Percentiles rank a stretch among this genome's conserved stretches.
These are phyloP conservation scores for Platanthera zijinensis DNA, from an alignment of 106 monocot species.

Conservation along the genomic window DNA sequence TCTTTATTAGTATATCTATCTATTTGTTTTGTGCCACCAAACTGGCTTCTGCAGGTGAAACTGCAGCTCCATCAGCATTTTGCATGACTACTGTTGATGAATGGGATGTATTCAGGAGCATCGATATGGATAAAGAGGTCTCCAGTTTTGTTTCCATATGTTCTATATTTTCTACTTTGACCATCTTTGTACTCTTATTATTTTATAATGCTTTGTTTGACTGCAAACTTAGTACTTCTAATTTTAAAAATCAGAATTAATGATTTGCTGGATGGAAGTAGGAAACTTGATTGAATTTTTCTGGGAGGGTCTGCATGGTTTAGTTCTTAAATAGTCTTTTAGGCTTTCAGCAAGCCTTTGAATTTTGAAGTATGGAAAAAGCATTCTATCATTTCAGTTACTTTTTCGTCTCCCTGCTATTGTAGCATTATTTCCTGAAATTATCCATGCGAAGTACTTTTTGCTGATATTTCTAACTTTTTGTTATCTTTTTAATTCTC, in stretches of 20 bases:
- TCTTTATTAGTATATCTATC: not conserved
- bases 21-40: not conserved
- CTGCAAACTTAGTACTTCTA: no score
- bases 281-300: not conserved
- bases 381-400: no score
- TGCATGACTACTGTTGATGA: constrained; percentile 63
- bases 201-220: not conserved
- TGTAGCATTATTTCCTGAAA: no score
- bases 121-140: constrained; percentile 98
- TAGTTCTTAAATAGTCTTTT: not conserved
- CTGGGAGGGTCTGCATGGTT: not conserved
- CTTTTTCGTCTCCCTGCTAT: no score
- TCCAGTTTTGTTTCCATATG: not conserved
- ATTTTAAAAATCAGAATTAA: not conserved
- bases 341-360: no score
- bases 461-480: no score
- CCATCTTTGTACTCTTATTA: not conserved
- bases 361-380: no score
- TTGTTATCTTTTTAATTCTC: no score
- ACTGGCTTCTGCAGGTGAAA: constrained; percentile 42
- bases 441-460: no score
- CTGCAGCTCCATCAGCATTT: constrained; percentile 65
- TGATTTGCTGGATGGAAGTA: not conserved
- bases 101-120: constrained; percentile 79
- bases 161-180: not conserved